Base-by-base conservation (phyloP, 192 early-diverging fungal species). In the Piromyces finnis region DNA sequence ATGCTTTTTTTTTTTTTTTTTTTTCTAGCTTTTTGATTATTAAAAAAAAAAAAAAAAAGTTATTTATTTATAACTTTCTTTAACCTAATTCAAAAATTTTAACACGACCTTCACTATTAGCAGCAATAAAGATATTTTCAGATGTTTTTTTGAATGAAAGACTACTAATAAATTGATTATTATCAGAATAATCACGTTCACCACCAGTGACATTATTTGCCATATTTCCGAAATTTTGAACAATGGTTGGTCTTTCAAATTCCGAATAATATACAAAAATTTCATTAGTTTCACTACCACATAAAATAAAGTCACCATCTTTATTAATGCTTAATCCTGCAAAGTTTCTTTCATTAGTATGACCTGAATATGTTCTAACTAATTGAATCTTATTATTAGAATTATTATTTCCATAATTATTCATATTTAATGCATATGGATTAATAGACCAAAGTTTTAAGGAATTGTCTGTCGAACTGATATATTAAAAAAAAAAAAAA, bases 261-360 rank as follows among this genome's bases (percentile, higher is more conserved):
- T 88, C 86, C 41, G 88, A 89, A 86, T 94, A 92, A 82, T 98
- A 98, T 0, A 92, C 90, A 82, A 93, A 96, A 22, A 96, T 89
- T 6, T 91, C 90, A 85, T 98, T 96, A 78, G 92, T 94, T 85
- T 98, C 97, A 83, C 94, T 95, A 29, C 97, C 97, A 82, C 95
- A 96, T 0, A 94, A 86, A 81, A 98, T 94, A 90, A 94, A 95
- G 78, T 97, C 94, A 0, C 85, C 83, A 18, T 87, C 87, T 15
- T 80, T 84, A 78, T 92, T 92, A 12, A 92, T 88, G 29, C 91
- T 92, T 80, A 98, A 86, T 3, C 97, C 97, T 11, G 97, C 97
- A 94, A 98, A 98, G 86, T 97, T 97, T 87, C 94, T 95, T 82
- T 96, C 95, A 82, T 98, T 98, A 14, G 86, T 78, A 83, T 98